These are phyloP conservation scores for Chalaropsis ovoidea DNA, from an alignment of 2,329 filamentous ascomycete genomes.

Conservation along the genomic window DNA sequence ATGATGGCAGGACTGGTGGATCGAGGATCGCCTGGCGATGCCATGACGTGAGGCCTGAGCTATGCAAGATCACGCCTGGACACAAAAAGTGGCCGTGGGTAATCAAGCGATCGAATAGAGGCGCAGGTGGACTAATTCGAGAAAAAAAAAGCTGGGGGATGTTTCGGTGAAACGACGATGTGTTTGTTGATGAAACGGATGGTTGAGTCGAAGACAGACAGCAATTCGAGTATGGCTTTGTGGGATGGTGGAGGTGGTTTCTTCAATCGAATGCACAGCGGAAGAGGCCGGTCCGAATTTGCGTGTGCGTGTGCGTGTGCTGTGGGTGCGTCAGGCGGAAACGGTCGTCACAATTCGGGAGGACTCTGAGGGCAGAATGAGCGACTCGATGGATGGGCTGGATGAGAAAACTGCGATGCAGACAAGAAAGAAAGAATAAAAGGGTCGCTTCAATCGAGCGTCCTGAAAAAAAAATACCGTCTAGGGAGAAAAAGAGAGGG, in stretches of 20 bases:
- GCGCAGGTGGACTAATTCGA: background rate
- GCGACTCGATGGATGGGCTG: background rate
- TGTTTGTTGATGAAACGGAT: conserved; percentile 12
- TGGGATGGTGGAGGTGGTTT: background rate
- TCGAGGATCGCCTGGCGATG: conserved; percentile 20
- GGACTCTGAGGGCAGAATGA: background rate
- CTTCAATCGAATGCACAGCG: no score
- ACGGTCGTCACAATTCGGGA: background rate
- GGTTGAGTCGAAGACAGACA: background rate
- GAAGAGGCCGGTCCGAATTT: background rate
- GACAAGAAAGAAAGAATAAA: background rate
- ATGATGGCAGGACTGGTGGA: conserved; percentile 24
- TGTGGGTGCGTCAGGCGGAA: background rate
- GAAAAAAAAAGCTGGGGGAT: background rate
- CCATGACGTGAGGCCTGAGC: conserved; percentile 21
- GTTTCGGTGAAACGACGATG: background rate
- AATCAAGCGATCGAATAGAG: conserved; percentile 5
- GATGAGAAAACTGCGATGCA: background rate
- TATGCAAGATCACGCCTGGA: conserved; percentile 14
- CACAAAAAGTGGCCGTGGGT: conserved; percentile 16
- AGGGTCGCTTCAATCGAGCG: background rate
- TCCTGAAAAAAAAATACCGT: conserved; percentile 3
- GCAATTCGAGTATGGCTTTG: background rate
- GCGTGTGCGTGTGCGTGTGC: background rate
- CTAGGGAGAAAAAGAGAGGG: conserved; percentile 13